A percentile compares a stretch with the other conserved stretches of the same genome.
These are phyloP conservation scores for Trypanosoma avium DNA, from an alignment of 208 protist genomes.

Conservation along the genomic window DNA sequence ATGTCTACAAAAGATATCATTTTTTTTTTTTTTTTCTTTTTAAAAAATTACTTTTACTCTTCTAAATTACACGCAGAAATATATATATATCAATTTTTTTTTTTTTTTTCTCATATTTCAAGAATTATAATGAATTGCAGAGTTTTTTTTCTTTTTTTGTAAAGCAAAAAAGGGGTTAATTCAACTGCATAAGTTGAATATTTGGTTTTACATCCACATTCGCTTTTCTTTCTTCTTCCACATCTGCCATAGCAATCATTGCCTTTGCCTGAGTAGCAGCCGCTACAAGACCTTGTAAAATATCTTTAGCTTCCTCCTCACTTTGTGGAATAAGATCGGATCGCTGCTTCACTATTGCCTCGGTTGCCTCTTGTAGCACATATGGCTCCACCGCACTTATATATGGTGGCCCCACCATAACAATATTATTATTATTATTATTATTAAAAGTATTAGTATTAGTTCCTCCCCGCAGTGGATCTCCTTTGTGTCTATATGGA, in stretches of 20 bases:
- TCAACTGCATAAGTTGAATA: conserved; percentile 12
- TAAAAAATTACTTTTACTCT: too few relatives aligned
- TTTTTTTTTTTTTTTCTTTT: too few relatives aligned
- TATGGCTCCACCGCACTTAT: conserved; percentile 31
- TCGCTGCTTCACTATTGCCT: conserved; percentile 3
- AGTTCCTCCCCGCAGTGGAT: too few relatives aligned
- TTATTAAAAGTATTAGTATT: background rate
- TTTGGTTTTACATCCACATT: conserved; percentile 26
- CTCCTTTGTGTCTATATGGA: conserved; percentile 56
- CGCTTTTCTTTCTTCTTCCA: conserved; percentile 9
- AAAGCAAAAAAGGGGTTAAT: too few relatives aligned
- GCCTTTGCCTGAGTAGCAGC: conserved; percentile 20
- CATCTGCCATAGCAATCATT: conserved; percentile 6
- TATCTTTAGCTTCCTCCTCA: conserved; percentile 24
- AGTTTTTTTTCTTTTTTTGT: too few relatives aligned
- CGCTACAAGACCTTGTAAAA: conserved; percentile 23
- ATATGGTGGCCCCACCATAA: conserved; percentile 25
- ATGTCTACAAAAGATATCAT: too few relatives aligned
- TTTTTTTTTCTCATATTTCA: background rate
- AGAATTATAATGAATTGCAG: background rate
- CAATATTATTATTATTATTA: background rate
- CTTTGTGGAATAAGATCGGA: conserved; percentile 26
- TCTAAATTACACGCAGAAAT: background rate
- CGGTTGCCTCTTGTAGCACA: conserved; percentile 19
- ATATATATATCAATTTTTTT: background rate